A percentile compares a stretch with the other conserved stretches of the same genome.
Evolutionary conservation across 441 rosid species (phyloP).

Genomic region (Populus trichocarpa): DNA sequence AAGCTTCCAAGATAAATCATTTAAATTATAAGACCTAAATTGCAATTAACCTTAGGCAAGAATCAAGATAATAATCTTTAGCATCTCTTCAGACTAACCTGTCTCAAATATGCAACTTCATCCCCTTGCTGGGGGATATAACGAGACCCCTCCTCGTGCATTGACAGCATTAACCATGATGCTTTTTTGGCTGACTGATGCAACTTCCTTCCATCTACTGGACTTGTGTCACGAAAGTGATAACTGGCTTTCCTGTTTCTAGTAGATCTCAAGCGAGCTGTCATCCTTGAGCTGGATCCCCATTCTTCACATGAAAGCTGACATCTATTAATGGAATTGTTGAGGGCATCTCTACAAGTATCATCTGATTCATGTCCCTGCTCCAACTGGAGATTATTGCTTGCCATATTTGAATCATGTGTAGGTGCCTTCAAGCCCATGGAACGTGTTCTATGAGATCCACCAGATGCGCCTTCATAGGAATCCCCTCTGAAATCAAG

Average conservation of each 20-base stretch:
- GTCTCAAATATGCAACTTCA: constrained; percentile 83
- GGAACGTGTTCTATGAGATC: constrained; percentile 33
- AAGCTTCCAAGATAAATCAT: constrained; percentile 13
- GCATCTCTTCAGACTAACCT: constrained; percentile 44
- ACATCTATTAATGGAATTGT: constrained; percentile 31
- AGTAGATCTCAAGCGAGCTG: constrained; percentile 73
- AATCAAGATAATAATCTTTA: not conserved
- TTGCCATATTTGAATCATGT: constrained; percentile 26
- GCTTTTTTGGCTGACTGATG: constrained; percentile 50
- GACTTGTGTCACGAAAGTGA: constrained; percentile 54
- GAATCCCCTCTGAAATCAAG: constrained; percentile 31
- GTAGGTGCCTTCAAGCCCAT: constrained; percentile 31
- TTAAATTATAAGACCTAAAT: not conserved
- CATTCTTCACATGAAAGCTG: constrained; percentile 57
- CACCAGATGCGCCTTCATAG: constrained; percentile 39
- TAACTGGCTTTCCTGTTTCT: constrained; percentile 81
- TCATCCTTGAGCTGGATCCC: constrained; percentile 64
- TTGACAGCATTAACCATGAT: constrained; percentile 83
- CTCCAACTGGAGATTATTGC: constrained; percentile 21
- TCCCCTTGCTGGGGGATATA: constrained; percentile 96
- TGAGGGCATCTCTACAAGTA: constrained; percentile 18
- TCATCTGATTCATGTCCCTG: constrained; percentile 41
- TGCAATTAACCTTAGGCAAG: constrained; percentile 1
- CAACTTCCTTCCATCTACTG: constrained; percentile 48
- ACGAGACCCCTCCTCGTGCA: constrained; percentile 86